These are phyloP conservation scores for Yamadazyma laniorum DNA, from an alignment of 805 yeast genomes.

Conservation along the genomic window DNA sequence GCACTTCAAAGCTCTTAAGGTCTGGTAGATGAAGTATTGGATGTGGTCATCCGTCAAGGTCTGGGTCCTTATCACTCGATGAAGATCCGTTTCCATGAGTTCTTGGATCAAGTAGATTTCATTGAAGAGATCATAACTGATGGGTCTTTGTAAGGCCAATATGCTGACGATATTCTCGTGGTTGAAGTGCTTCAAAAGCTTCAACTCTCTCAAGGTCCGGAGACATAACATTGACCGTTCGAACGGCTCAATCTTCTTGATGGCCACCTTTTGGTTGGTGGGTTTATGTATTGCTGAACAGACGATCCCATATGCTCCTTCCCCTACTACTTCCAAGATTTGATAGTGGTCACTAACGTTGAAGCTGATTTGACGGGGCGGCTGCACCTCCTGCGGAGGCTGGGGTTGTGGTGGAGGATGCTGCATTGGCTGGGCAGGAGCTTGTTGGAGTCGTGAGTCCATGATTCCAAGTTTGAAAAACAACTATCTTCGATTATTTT, in stretches of 20 bases:
- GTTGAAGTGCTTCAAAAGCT: constrained; percentile 82
- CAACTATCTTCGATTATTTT: too few species aligned
- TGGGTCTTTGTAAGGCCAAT: constrained; percentile 85
- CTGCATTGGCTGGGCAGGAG: constrained; percentile 2
- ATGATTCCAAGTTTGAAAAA: too few species aligned
- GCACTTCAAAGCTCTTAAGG: constrained; percentile 84
- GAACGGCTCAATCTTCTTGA: constrained; percentile 91
- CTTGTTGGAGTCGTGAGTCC: constrained; percentile 4
- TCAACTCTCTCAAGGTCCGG: constrained; percentile 85
- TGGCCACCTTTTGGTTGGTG: constrained; percentile 86
- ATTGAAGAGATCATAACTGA: constrained; percentile 66
- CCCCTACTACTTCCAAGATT: constrained; percentile 82
- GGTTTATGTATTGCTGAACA: constrained; percentile 88
- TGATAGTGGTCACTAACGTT: constrained; percentile 87
- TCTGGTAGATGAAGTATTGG: constrained; percentile 90
- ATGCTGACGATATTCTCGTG: constrained; percentile 92
- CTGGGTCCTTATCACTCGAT: constrained; percentile 79
- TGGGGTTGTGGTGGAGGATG: constrained; percentile 5
- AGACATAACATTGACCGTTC: constrained; percentile 85
- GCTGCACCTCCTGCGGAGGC: background rate
- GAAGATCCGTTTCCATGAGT: constrained; percentile 84
- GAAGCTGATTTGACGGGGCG: constrained; percentile 48
- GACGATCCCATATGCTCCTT: constrained; percentile 95
- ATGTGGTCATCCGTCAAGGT: constrained; percentile 86
- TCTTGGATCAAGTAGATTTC: constrained; percentile 90